Evolutionary conservation across 495 filamentous ascomycete genomes (phyloP).

Genomic region (Talaromyces nanjingensis): DNA sequence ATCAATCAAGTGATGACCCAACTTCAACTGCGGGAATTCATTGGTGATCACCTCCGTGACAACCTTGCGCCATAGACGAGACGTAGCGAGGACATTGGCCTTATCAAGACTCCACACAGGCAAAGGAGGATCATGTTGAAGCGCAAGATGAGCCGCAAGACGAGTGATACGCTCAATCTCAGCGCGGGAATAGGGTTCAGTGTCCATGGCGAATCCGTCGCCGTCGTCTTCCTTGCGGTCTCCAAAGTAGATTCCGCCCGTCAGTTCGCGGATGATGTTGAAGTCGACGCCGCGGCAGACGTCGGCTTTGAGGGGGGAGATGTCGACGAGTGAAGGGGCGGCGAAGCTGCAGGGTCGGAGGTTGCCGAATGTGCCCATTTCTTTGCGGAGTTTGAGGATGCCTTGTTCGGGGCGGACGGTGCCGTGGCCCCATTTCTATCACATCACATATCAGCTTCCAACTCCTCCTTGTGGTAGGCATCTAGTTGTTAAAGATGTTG

Average conservation of each 20-base stretch:
- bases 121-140: slow-evolving; percentile 69
- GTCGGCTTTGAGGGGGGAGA: slow-evolving; percentile 80
- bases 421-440: slow-evolving; percentile 87
- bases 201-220: slow-evolving; percentile 74
- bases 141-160: slow-evolving; percentile 74
- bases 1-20: slow-evolving; percentile 91
- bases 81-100: slow-evolving; percentile 93
- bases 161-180: slow-evolving; percentile 90
- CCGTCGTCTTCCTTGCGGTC: slow-evolving; percentile 79
- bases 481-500: neutral
- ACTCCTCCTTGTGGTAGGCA: neutral
- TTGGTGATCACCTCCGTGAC: slow-evolving; percentile 68
- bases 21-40: slow-evolving; percentile 82
- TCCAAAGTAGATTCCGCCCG: slow-evolving; percentile 95
- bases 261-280: slow-evolving; percentile 90
- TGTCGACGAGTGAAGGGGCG: slow-evolving; percentile 76
- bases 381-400: slow-evolving; percentile 85
- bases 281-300: slow-evolving; percentile 88
- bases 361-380: slow-evolving; percentile 93
- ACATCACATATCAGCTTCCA: neutral
- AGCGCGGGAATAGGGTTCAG: slow-evolving; percentile 76
- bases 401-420: slow-evolving; percentile 90
- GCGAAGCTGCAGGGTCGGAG: slow-evolving; percentile 97
- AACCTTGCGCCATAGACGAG: slow-evolving; percentile 82
- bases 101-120: slow-evolving; percentile 91